A percentile compares a stretch with the other conserved stretches of the same genome.
phyloP scores from a whole-genome alignment of 73 alveolate genomes.

The Effrenium voratum region DNA sequence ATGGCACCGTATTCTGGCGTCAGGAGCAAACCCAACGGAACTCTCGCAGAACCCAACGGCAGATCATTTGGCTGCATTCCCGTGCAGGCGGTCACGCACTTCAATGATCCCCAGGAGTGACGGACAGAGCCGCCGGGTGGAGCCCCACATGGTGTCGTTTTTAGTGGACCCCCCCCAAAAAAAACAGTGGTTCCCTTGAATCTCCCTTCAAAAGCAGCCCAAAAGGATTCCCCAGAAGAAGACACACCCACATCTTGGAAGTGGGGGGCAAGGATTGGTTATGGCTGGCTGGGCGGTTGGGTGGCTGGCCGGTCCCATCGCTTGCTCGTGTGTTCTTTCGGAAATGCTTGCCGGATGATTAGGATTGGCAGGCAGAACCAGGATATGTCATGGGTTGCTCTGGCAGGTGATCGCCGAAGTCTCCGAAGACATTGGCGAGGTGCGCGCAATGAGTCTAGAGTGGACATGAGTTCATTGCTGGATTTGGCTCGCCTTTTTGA shows the following conservation, averaged over 20 bases:
- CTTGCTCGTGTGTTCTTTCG: no score
- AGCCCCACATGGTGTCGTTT: not conserved
- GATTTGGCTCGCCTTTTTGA: no score
- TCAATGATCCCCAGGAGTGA: constrained; percentile 87
- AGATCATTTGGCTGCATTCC: not conserved
- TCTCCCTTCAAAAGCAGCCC: no score
- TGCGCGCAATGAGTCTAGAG: no score
- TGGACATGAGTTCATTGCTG: no score
- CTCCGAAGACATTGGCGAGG: constrained; percentile 82
- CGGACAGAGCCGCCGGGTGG: not conserved
- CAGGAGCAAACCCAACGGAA: not conserved
- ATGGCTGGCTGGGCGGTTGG: no score
- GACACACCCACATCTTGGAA: no score
- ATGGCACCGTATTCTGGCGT: no score
- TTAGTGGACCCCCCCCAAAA: not conserved
- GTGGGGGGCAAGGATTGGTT: no score
- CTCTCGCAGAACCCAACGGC: not conserved
- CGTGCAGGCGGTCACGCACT: constrained; percentile 89
- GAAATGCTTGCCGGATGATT: not conserved
- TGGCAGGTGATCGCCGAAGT: constrained; percentile 49
- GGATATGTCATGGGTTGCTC: not conserved
- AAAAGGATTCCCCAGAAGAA: no score
- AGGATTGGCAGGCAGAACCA: not conserved
- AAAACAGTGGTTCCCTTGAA: not conserved
- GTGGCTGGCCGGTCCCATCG: no score